A percentile compares a stretch with the other conserved stretches of the same genome.
These are phyloP conservation scores for Yamadazyma jaroonii DNA, from an alignment of 1,139 yeast genomes.

Conservation along the genomic window DNA sequence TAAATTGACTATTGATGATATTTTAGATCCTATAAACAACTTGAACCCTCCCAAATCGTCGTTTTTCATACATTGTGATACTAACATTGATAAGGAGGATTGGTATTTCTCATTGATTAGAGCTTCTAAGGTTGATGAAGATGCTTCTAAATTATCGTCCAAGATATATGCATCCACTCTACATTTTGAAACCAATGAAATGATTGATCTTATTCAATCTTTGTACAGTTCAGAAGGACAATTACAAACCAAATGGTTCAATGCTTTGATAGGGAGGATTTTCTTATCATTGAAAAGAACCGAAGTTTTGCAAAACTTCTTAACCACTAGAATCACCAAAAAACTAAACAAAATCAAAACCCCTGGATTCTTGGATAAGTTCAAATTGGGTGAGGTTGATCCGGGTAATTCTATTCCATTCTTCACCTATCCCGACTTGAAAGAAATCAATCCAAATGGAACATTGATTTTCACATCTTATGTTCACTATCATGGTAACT, in stretches of 20 bases:
- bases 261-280: slow-evolving; percentile 79
- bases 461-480: slow-evolving; percentile 60
- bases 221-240: slow-evolving; percentile 82
- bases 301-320: slow-evolving; percentile 53
- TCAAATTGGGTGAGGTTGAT: slow-evolving; percentile 67
- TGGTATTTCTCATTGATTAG: slow-evolving; percentile 84
- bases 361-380: slow-evolving; percentile 85
- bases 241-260: slow-evolving; percentile 83
- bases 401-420: slow-evolving; percentile 83
- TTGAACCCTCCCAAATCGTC: slow-evolving; percentile 50
- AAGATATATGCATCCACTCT: slow-evolving; percentile 63
- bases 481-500: slow-evolving; percentile 67
- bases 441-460: slow-evolving; percentile 80
- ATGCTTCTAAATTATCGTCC: slow-evolving; percentile 24
- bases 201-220: slow-evolving; percentile 70
- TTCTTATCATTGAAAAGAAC: slow-evolving; percentile 78
- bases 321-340: slow-evolving; percentile 59
- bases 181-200: slow-evolving; percentile 68
- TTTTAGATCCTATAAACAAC: slow-evolving; percentile 18
- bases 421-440: slow-evolving; percentile 68
- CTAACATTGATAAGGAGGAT: slow-evolving; percentile 82
- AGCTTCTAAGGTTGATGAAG: slow-evolving; percentile 52
- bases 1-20: slow-evolving; percentile 19
- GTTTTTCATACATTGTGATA: slow-evolving; percentile 73
- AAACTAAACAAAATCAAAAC: slow-evolving; percentile 76